Evolutionary conservation across 1,284 basidiomycete species (phyloP), one percentile per base, ranked within the genome.

Genomic region (Farysia itapuensis): DNA sequence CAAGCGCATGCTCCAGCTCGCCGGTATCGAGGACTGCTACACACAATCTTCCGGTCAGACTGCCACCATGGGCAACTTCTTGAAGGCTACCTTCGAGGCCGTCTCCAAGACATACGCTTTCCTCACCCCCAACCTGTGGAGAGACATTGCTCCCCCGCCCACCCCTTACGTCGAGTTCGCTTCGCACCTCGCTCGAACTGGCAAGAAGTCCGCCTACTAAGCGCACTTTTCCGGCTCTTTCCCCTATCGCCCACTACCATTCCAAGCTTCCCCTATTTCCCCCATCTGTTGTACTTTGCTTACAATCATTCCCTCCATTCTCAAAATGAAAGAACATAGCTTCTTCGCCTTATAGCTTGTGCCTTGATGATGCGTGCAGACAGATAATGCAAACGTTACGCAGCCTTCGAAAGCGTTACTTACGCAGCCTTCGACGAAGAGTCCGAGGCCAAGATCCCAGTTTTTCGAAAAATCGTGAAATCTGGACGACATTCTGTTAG

Each of bases 11-110:
- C 82, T 99, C 71, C 93, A 99, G 81, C 84, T 98, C 74, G 94
- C 94, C 75, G 94, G 94, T 85, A 86, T 97, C 67, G 86, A 95
- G 81, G 94, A 97, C 64, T 74, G 75, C 77, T 93, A 93, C 83
- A 96, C 94, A 53, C 91, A 95, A 79, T 88, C 94, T 54, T 92
- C 91, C 82, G 94, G 95, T 79, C 93, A 90, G 70, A 99, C 95
- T 43, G 91, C 93, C 36, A 98, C 95, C 63, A 96, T 96, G 90
- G 93, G 93, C 80, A 98, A 98, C 84, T 97, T 97, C 85, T 86
- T 98, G 82, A 97, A 97, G 82, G 95, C 94, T 44, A 95, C 94
- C 58, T 96, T 96, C 78, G 88, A 85, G 75, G 94, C 95, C 45
- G 88, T 98, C 79, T 90, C 94, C 72, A 92, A 92, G 85, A 96